Evolutionary conservation across 805 yeast species (phyloP).

Genomic region (Metschnikowia rubicola): DNA sequence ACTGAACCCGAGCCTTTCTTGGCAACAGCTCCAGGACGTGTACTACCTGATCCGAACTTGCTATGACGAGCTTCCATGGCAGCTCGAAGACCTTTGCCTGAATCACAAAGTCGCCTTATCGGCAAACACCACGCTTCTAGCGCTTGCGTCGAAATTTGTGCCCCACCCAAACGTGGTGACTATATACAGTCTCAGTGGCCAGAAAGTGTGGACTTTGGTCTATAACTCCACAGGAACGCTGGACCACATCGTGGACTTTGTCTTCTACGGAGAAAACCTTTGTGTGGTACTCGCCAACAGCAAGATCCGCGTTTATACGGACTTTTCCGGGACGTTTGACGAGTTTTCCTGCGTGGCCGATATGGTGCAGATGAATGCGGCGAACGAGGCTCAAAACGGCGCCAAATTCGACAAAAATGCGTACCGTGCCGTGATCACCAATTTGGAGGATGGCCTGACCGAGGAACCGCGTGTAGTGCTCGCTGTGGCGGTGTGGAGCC

Average conservation of each 20-base stretch:
- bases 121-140: slow-evolving; percentile 53
- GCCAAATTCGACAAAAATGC: neutral
- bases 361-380: neutral
- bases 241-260: slow-evolving; percentile 52
- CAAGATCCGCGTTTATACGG: slow-evolving; percentile 54
- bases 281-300: slow-evolving; percentile 54
- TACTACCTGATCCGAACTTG: slow-evolving; percentile 63
- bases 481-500: slow-evolving; percentile 31
- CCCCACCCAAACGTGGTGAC: slow-evolving; percentile 37
- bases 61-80: slow-evolving; percentile 51
- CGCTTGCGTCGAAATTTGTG: slow-evolving; percentile 39
- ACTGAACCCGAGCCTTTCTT: slow-evolving; percentile 47
- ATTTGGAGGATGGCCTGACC: slow-evolving; percentile 30
- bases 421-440: slow-evolving; percentile 22
- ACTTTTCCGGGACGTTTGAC: slow-evolving; percentile 63
- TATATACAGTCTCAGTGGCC: slow-evolving; percentile 34
- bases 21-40: slow-evolving; percentile 77
- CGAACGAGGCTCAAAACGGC: neutral
- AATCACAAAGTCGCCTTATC: slow-evolving; percentile 50
- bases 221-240: slow-evolving; percentile 37
- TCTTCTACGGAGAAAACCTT: slow-evolving; percentile 51
- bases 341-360: slow-evolving; percentile 37
- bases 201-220: slow-evolving; percentile 33
- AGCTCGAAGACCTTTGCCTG: slow-evolving; percentile 31
- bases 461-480: slow-evolving; percentile 29